Evolutionary conservation across 495 filamentous ascomycete genomes (phyloP).

Genomic region (Annulohypoxylon nitens): DNA sequence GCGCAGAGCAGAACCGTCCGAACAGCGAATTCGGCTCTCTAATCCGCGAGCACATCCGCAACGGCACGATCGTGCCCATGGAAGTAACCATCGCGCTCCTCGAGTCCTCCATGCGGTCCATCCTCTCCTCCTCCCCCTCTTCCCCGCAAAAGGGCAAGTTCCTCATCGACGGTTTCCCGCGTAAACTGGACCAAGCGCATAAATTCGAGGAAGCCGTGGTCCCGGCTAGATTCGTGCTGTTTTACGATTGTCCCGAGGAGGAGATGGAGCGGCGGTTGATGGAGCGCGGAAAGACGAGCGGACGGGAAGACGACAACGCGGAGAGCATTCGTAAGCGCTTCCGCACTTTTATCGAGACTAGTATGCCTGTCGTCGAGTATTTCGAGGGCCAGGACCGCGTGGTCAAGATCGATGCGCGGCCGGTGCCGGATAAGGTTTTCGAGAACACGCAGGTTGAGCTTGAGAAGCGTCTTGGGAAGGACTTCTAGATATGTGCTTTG

Average conservation of each 20-base stretch:
- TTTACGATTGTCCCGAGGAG: conserved; percentile 90
- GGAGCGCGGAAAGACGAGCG: conserved; percentile 91
- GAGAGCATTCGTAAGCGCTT: conserved; percentile 97
- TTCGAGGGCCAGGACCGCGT: conserved; percentile 84
- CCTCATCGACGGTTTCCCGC: conserved; percentile 94
- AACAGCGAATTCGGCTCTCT: conserved; percentile 89
- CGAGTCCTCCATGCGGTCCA: conserved; percentile 88
- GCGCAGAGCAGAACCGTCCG: conserved; percentile 88
- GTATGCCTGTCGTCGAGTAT: conserved; percentile 94
- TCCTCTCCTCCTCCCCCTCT: conserved; percentile 53
- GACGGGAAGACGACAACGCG: conserved; percentile 90
- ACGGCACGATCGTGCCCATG: conserved; percentile 97
- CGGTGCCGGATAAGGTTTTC: conserved; percentile 80
- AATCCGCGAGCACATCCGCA: conserved; percentile 89
- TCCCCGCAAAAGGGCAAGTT: conserved; percentile 67
- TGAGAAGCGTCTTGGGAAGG: conserved; percentile 43
- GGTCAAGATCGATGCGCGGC: conserved; percentile 78
- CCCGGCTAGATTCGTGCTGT: conserved; percentile 83
- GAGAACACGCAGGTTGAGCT: conserved; percentile 67
- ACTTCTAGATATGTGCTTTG: background rate
- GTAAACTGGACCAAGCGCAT: conserved; percentile 95
- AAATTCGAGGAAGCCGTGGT: conserved; percentile 94
- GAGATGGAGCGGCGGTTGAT: conserved; percentile 86
- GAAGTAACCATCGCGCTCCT: conserved; percentile 95
- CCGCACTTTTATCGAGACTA: conserved; percentile 90